phyloP scores from a whole-genome alignment of 83 land plant species.

The Thuja plicata region DNA sequence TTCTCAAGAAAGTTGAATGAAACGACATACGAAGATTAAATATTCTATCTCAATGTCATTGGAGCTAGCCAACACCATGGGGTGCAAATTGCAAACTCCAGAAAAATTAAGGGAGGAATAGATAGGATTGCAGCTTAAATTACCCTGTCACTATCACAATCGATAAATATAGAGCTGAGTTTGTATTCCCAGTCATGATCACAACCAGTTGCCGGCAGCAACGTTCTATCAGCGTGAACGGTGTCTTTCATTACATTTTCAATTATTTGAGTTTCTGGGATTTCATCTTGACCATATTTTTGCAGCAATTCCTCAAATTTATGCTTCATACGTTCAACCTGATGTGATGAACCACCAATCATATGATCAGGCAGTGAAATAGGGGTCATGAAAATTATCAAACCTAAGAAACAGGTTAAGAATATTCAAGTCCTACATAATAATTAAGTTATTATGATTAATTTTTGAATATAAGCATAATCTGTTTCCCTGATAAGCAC shows the following conservation, averaged over 20 bases:
- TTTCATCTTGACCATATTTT: constrained; percentile 37
- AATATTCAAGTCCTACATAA: neutral
- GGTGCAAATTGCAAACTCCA: neutral
- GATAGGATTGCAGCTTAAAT: neutral
- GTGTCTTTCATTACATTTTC: constrained; percentile 62
- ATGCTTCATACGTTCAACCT: constrained; percentile 49
- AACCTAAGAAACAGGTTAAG: neutral
- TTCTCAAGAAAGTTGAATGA: neutral
- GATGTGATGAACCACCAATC: neutral
- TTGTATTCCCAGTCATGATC: constrained; percentile 48
- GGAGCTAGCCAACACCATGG: neutral
- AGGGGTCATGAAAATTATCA: neutral
- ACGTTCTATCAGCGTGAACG: constrained; percentile 33
- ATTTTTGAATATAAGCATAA: neutral
- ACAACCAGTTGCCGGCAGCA: constrained; percentile 66
- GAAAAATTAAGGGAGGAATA: neutral
- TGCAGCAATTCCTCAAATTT: constrained; percentile 43
- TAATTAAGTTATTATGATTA: neutral
- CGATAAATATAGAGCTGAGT: constrained; percentile 78
- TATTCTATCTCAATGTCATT: neutral
- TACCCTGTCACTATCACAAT: constrained; percentile 42
- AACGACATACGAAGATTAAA: neutral
- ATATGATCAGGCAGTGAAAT: neutral
- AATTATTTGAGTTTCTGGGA: constrained; percentile 52
- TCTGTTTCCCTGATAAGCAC: constrained; percentile 2